phyloP scores from a whole-genome alignment of 192 early-diverging fungal genomes.

The Linnemannia elongata region DNA sequence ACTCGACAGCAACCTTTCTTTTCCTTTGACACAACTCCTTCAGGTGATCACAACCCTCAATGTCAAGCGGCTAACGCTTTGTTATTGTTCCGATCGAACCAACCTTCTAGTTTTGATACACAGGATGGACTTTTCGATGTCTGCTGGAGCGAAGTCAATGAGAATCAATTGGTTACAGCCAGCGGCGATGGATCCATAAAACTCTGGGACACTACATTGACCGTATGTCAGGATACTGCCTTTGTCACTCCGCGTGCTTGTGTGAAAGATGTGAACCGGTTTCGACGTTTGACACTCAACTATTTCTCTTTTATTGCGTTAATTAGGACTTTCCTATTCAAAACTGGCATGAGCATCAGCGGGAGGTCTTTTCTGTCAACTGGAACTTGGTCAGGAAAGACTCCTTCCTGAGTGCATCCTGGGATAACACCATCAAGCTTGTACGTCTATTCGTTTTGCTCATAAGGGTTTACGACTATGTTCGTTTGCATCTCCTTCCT shows the following conservation, averaged over 20 bases:
- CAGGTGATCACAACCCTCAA: not conserved
- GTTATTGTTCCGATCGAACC: not conserved
- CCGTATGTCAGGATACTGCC: conserved; percentile 65
- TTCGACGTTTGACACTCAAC: conserved; percentile 6
- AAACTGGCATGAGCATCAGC: conserved; percentile 93
- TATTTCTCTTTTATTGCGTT: not conserved
- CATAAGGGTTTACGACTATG: not conserved
- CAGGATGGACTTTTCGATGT: conserved; percentile 97
- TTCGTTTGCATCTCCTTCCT: not conserved
- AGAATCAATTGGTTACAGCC: conserved; percentile 92
- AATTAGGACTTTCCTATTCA: conserved; percentile 86
- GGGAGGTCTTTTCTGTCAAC: conserved; percentile 94
- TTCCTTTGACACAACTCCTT: not conserved
- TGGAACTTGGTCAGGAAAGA: conserved; percentile 96
- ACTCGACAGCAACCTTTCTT: not conserved
- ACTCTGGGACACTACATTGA: conserved; percentile 90
- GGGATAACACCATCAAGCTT: conserved; percentile 96
- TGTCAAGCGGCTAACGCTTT: not conserved
- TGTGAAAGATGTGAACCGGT: not conserved
- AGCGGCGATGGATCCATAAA: conserved; percentile 97
- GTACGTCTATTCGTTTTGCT: conserved; percentile 56
- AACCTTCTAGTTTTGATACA: conserved; percentile 84
- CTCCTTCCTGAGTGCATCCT: conserved; percentile 91
- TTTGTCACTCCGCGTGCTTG: not conserved
- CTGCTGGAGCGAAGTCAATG: conserved; percentile 96